Percentiles rank a stretch among this genome's conserved stretches.
Conservation (phyloP, 2,329 filamentous ascomycete species). For the Trichoderma asperellum region DNA sequence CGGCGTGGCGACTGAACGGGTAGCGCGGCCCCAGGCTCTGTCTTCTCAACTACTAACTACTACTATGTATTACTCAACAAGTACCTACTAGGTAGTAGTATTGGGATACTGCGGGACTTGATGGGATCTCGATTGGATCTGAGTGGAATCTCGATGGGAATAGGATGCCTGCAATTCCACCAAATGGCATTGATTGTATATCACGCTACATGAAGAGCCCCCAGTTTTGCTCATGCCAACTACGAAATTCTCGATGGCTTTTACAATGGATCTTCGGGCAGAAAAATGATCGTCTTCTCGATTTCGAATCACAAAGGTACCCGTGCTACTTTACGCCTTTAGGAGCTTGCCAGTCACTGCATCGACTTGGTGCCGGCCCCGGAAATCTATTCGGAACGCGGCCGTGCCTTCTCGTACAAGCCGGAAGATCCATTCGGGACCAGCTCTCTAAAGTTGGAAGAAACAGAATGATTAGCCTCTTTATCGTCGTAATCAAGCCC, state of each 20-base stretch:
- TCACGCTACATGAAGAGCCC: not conserved
- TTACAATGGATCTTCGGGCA: not conserved
- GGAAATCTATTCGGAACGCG: slow-evolving; percentile 19
- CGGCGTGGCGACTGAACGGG: no score
- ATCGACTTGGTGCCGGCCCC: slow-evolving; percentile 24
- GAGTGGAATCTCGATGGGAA: not conserved
- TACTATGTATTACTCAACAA: not conserved
- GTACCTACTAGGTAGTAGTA: no score
- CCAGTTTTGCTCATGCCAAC: not conserved
- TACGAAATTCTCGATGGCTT: not conserved
- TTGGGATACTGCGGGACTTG: not conserved
- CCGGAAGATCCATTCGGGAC: slow-evolving; percentile 33
- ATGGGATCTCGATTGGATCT: not conserved
- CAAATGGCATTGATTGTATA: not conserved
- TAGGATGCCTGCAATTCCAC: not conserved
- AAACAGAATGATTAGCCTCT: not conserved
- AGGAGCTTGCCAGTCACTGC: slow-evolving; percentile 13
- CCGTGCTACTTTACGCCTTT: slow-evolving; percentile 4
- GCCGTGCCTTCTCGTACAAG: slow-evolving; percentile 29
- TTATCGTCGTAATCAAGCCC: not conserved
- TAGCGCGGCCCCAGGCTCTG: not conserved
- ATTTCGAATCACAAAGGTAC: not conserved
- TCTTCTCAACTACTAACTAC: not conserved
- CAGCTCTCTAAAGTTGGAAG: slow-evolving; percentile 28
- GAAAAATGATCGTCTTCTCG: not conserved